These are phyloP conservation scores for Corniculantispora saksenae DNA, from an alignment of 2,329 filamentous ascomycete genomes.

Conservation along the genomic window DNA sequence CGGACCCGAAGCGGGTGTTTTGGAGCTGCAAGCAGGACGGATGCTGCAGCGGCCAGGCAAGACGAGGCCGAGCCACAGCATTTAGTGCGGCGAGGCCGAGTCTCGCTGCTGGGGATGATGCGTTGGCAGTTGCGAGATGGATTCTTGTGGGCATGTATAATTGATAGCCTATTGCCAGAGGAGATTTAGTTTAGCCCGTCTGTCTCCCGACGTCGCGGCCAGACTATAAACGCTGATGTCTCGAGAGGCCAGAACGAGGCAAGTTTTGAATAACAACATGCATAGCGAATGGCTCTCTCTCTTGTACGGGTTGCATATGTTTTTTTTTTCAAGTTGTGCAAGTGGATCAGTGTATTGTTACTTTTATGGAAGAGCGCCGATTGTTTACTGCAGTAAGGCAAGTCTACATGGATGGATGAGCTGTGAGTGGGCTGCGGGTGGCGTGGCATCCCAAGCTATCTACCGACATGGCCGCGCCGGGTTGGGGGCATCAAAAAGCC, in stretches of 20 bases:
- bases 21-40: background rate
- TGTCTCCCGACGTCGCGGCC: background rate
- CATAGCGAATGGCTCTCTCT: background rate
- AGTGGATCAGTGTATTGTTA: constrained; percentile 5
- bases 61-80: constrained; percentile 8
- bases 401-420: background rate
- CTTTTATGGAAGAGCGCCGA: constrained; percentile 12
- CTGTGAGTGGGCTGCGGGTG: constrained; percentile 12
- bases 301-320: constrained; percentile 5
- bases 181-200: background rate
- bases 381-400: constrained; percentile 6
- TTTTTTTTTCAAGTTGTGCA: constrained; percentile 13
- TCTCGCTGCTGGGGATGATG: constrained; percentile 7
- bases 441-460: constrained; percentile 13
- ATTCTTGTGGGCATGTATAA: background rate
- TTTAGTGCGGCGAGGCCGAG: constrained; percentile 11
- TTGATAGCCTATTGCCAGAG: background rate
- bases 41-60: background rate
- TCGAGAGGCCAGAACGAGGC: background rate
- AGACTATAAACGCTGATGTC: background rate
- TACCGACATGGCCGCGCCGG: constrained; percentile 10
- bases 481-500: constrained; percentile 2
- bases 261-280: background rate
- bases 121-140: constrained; percentile 8
- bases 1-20: background rate